Base-by-base conservation (phyloP, 2,329 filamentous ascomycete species). In the Aspergillus sp. region DNA sequence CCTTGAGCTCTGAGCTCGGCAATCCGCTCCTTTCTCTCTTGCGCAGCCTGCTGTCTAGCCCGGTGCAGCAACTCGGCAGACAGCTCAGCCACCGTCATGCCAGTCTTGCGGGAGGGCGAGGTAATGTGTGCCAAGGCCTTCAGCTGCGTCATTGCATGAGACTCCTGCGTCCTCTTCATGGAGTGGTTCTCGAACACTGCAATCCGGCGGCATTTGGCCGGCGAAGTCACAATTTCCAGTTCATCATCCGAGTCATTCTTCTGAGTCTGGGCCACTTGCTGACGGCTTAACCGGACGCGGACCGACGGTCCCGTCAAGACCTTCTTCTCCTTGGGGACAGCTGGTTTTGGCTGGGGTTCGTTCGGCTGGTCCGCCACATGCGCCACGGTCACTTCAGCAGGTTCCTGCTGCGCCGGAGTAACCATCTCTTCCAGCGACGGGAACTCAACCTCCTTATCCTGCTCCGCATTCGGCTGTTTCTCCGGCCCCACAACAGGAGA, bases 1-100 rank as follows among this genome's bases (percentile, higher is more conserved):
- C 94, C 94, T 71, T 88, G 91, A 10, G 88, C 86, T 64, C 83
- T 85, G 38, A 99, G 80, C 60, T 86, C 81, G 51, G 90, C 85
- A 17, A 97, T 81, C 50, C 87, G 87, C 60, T 89, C 86, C 54
- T 89, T 84, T 49, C 90, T 86, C 68, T 94, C 91, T 40, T 82
- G 73, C 55, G 85, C 85, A 42, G 91, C 92, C 71, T 99, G 94
- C 55, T 88, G 81, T 42, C 89, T 85, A 5, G 91, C 91, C 55
- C 86, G 86, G 58, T 84, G 82, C 34, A 88, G 79, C 6, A 97
- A 76, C 31, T 78, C 81, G 9, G 79, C 75, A 43, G 92, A 85
- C 49, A 96, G 79, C 59, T 94, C 85, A 23, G 79, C 81, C 0
- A 80, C 76, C 6, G 84, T 90, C 78, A 96, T 88, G 7, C 79